A percentile compares a stretch with the other conserved stretches of the same genome.
phyloP scores from a whole-genome alignment of 129 eudicot species.

The Tagetes patula region DNA sequence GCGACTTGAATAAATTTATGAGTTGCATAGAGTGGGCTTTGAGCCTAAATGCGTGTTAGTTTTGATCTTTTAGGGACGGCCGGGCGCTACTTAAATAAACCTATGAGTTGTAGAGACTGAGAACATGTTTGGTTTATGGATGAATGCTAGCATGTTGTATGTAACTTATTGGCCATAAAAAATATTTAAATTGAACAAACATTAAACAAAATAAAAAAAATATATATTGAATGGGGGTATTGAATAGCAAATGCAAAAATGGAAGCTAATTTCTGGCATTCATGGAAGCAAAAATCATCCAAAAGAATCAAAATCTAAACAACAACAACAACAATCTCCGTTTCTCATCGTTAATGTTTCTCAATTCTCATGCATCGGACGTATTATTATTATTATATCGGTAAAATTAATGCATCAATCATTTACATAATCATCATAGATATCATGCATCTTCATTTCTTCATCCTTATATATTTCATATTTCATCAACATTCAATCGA shows the following conservation, averaged over 20 bases:
- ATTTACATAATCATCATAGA: neutral
- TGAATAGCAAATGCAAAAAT: slow-evolving; percentile 4
- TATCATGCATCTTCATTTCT: slow-evolving; percentile 15
- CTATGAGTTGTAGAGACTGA: no score
- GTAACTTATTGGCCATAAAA: no score
- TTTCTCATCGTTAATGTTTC: slow-evolving; percentile 15
- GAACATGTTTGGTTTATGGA: no score
- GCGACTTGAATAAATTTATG: no score
- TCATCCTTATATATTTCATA: slow-evolving; percentile 6
- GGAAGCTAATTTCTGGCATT: slow-evolving; percentile 8
- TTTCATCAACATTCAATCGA: neutral
- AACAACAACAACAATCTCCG: neutral
- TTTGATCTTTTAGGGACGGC: no score
- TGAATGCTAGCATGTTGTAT: no score
- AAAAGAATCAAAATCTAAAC: slow-evolving; percentile 23
- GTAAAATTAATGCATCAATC: neutral
- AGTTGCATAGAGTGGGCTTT: no score
- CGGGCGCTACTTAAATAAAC: no score
- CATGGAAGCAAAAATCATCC: slow-evolving; percentile 22
- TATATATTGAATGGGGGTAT: neutral
- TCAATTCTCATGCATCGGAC: slow-evolving; percentile 26
- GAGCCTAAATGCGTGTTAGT: no score
- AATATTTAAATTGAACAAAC: neutral
- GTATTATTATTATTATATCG: neutral
- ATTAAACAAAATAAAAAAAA: neutral